These are phyloP conservation scores for Mycena sanguinolenta DNA, from an alignment of 768 basidiomycete species.

Conservation along the genomic window DNA sequence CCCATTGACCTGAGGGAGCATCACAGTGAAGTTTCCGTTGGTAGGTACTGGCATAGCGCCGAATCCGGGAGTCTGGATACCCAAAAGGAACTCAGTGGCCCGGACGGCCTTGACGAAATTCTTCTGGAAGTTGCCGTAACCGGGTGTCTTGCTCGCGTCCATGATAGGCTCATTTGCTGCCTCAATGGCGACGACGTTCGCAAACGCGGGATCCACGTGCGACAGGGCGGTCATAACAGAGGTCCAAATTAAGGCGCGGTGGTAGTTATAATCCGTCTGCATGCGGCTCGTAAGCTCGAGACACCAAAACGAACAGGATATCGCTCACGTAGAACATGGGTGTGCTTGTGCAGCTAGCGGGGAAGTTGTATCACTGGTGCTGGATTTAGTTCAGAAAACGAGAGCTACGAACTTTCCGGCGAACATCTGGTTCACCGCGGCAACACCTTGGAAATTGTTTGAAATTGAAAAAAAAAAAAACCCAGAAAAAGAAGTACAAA, in stretches of 20 bases:
- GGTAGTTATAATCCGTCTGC: conserved; percentile 79
- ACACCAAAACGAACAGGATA: background rate
- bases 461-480: no score
- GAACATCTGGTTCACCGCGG: conserved; percentile 81
- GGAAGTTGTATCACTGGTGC: conserved; percentile 2
- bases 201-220: conserved; percentile 78
- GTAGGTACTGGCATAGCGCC: conserved; percentile 36
- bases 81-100: conserved; percentile 72
- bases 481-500: conserved; percentile 53
- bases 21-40: conserved; percentile 43
- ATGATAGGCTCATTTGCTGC: conserved; percentile 86
- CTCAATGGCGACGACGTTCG: conserved; percentile 76
- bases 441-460: conserved; percentile 65
- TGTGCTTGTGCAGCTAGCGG: conserved; percentile 70
- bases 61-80: conserved; percentile 59
- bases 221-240: conserved; percentile 82
- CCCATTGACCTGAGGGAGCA: conserved; percentile 40
- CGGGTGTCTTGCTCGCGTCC: conserved; percentile 77
- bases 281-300: conserved; percentile 3
- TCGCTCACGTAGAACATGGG: conserved; percentile 79
- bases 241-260: conserved; percentile 85
- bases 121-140: conserved; percentile 77
- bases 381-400: conserved; percentile 68
- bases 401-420: conserved; percentile 67
- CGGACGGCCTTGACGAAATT: conserved; percentile 79